These are phyloP conservation scores for Neonectria ditissima DNA, from an alignment of 2,329 filamentous ascomycete species.

Conservation along the genomic window DNA sequence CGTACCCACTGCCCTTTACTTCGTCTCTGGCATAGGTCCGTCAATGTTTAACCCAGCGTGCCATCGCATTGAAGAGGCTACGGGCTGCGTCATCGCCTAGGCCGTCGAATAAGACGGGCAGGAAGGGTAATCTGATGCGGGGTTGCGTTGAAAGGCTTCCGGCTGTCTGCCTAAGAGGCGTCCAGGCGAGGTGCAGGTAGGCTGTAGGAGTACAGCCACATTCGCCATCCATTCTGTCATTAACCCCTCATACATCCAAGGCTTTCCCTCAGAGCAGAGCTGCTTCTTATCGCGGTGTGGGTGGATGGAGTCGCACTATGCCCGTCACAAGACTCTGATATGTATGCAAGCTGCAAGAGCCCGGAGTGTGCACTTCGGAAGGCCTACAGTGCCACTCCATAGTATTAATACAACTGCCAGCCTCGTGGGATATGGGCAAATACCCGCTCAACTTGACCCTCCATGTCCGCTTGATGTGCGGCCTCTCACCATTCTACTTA, in stretches of 20 bases:
- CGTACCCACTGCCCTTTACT: too few species aligned
- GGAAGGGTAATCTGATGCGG: background rate
- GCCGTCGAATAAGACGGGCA: background rate
- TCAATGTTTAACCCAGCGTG: too few species aligned
- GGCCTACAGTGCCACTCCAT: too few species aligned
- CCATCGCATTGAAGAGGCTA: too few species aligned
- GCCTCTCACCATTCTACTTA: background rate
- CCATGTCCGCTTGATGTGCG: slow-evolving; percentile 1
- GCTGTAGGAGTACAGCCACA: slow-evolving; percentile 4
- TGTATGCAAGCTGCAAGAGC: background rate
- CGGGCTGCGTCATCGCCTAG: too few species aligned
- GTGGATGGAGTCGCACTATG: slow-evolving; percentile 8
- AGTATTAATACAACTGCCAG: slow-evolving; percentile 20
- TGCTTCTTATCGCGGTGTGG: slow-evolving; percentile 3
- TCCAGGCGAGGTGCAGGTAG: slow-evolving; percentile 4
- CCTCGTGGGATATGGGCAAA: slow-evolving; percentile 2
- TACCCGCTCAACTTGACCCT: slow-evolving; percentile 9
- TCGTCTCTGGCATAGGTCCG: too few species aligned
- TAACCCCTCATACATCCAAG: background rate
- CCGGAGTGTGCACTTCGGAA: too few species aligned
- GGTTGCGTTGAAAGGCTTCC: slow-evolving; percentile 2
- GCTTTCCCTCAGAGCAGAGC: background rate
- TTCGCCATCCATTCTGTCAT: background rate
- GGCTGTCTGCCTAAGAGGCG: slow-evolving; percentile 9
- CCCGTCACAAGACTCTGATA: background rate